These are phyloP conservation scores for Aethionema arabicum DNA, from an alignment of 345 rosid species.

Conservation along the genomic window DNA sequence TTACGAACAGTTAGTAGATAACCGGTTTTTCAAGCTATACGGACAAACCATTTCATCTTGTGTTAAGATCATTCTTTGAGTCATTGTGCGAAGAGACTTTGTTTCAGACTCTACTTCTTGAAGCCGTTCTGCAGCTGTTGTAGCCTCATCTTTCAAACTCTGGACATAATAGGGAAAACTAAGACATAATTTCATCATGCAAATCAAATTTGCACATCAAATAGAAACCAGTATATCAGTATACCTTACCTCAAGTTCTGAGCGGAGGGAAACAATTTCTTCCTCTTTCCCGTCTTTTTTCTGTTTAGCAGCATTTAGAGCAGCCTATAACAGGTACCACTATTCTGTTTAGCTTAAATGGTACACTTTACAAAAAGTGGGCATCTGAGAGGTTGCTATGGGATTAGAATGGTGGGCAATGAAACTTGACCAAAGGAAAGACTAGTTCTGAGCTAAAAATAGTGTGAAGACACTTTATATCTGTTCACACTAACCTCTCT, in stretches of 20 bases:
- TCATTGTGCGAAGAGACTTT: constrained; percentile 80
- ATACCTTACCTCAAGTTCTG: constrained; percentile 76
- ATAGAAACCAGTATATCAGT: constrained; percentile 26
- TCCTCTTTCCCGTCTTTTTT: constrained; percentile 71
- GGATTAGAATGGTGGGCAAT: constrained; percentile 18
- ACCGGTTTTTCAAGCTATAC: constrained; percentile 16
- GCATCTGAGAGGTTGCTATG: constrained; percentile 4
- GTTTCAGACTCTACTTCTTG: constrained; percentile 88
- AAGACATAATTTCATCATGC: constrained; percentile 29
- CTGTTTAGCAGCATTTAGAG: constrained; percentile 84
- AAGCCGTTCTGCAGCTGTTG: constrained; percentile 60
- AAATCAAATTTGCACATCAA: constrained; percentile 22
- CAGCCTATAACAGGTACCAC: constrained; percentile 57
- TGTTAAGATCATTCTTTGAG: constrained; percentile 89
- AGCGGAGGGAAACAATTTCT: constrained; percentile 65
- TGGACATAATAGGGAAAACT: constrained; percentile 36
- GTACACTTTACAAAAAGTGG: constrained; percentile 11
- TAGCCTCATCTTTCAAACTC: constrained; percentile 75
- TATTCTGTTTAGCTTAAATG: constrained; percentile 27
- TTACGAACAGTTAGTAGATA: constrained; percentile 22
- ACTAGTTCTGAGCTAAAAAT: background rate
- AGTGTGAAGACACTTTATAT: constrained; percentile 1
- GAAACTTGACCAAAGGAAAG: constrained; percentile 7
- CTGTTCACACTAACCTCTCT: constrained; percentile 61
- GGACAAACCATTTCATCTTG: constrained; percentile 88